phyloP scores from a whole-genome alignment of 2,329 filamentous ascomycete genomes.

The Parastagonospora nodorum region DNA sequence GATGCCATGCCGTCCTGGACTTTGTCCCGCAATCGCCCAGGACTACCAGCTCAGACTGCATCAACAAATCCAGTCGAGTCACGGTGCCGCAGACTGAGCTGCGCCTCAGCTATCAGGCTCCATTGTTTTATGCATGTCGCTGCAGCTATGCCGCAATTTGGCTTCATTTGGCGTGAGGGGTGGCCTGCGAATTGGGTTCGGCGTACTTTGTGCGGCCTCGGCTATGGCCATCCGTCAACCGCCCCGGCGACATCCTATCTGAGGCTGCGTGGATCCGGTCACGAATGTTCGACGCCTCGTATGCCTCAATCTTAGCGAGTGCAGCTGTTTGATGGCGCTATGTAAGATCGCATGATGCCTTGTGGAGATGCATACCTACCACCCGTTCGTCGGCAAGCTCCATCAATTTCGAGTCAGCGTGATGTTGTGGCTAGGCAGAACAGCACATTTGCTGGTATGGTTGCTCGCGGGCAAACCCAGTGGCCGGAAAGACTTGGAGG shows the following conservation, averaged over 20 bases:
- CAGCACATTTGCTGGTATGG: conserved; percentile 8
- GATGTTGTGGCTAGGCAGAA: no score
- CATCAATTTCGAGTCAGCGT: no score
- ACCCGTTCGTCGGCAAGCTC: conserved; percentile 9
- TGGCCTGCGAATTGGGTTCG: conserved; percentile 9
- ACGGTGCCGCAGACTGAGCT: conserved; percentile 7
- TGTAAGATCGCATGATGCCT: conserved; percentile 5
- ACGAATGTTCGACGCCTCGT: conserved; percentile 9
- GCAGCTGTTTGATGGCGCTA: conserved; percentile 12
- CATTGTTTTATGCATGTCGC: conserved; percentile 7
- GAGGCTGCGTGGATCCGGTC: conserved; percentile 5
- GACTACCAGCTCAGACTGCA: conserved; percentile 7
- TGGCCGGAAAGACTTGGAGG: not conserved
- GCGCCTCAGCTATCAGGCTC: conserved; percentile 2
- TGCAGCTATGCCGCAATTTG: conserved; percentile 16
- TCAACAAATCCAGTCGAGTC: conserved; percentile 4
- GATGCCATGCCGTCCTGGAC: not conserved
- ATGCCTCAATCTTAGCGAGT: conserved; percentile 13
- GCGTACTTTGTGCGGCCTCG: conserved; percentile 13
- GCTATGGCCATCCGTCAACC: conserved; percentile 1
- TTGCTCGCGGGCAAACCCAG: not conserved
- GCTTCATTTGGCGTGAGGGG: conserved; percentile 12
- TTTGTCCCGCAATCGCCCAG: conserved; percentile 6
- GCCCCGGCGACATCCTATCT: conserved; percentile 11
- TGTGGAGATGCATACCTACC: conserved; percentile 10